Percentiles rank a stretch among this genome's conserved stretches.
These are phyloP conservation scores for Fusarium proliferatum DNA, from an alignment of 2,329 filamentous ascomycete species.

Conservation along the genomic window DNA sequence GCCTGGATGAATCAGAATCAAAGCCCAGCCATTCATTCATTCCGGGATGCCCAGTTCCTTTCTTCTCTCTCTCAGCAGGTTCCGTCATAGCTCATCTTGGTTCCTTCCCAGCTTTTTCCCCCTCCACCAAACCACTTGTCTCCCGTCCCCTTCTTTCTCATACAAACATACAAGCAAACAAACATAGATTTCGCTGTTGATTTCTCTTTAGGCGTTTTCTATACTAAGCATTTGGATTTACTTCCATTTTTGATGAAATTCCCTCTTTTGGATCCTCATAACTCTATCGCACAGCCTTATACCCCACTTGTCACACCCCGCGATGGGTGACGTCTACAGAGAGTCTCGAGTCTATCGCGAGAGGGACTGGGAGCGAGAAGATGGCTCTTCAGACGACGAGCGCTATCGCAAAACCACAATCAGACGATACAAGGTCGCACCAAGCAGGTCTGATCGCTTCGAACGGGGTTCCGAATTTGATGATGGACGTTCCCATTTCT, in stretches of 20 bases:
- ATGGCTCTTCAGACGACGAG: constrained; percentile 57
- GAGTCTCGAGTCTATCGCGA: constrained; percentile 51
- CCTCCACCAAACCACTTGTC: constrained; percentile 19
- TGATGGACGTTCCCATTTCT: constrained; percentile 59
- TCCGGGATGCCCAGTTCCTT: constrained; percentile 20
- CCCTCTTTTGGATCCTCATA: constrained; percentile 13
- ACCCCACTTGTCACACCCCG: constrained; percentile 38
- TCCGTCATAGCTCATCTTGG: constrained; percentile 41
- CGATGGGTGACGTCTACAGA: constrained; percentile 51
- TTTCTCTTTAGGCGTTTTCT: constrained; percentile 35
- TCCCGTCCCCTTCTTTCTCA: constrained; percentile 23
- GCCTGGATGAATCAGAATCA: constrained; percentile 4
- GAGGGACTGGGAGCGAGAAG: constrained; percentile 48
- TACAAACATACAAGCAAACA: constrained; percentile 35
- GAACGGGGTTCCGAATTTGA: constrained; percentile 57
- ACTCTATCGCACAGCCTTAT: constrained; percentile 21
- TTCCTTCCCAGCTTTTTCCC: constrained; percentile 29
- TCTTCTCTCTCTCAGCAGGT: constrained; percentile 24
- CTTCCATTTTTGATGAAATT: not conserved
- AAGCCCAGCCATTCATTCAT: constrained; percentile 31
- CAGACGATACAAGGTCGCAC: constrained; percentile 63
- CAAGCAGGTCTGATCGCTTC: constrained; percentile 54
- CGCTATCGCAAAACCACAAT: constrained; percentile 60
- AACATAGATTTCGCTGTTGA: constrained; percentile 31
- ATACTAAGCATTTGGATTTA: constrained; percentile 10